Evolutionary conservation across 148 eudicot genomes (phyloP).

Genomic region (Euryodendron excelsum): DNA sequence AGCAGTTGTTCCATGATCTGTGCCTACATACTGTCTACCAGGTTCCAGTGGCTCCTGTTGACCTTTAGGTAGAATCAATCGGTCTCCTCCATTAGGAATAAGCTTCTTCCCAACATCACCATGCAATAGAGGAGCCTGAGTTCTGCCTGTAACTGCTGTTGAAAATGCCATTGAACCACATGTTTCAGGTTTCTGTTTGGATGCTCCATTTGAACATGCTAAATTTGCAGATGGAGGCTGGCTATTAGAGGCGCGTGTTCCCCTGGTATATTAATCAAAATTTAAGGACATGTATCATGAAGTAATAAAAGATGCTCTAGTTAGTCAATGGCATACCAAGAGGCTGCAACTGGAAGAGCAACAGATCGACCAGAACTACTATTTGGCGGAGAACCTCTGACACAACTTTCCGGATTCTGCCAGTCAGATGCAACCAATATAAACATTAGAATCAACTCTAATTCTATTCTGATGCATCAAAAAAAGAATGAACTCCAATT

Average conservation of each 20-base stretch:
- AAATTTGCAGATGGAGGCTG: constrained; percentile 37
- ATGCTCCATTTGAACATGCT: constrained; percentile 46
- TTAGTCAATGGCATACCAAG: constrained; percentile 46
- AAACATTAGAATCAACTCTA: too few species aligned
- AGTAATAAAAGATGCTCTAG: background rate
- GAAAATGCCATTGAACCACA: constrained; percentile 39
- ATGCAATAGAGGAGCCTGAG: constrained; percentile 24
- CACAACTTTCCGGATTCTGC: constrained; percentile 48
- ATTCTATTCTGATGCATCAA: too few species aligned
- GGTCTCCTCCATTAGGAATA: constrained; percentile 33
- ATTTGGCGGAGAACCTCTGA: constrained; percentile 57
- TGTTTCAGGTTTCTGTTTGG: constrained; percentile 53
- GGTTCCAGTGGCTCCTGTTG: constrained; percentile 32
- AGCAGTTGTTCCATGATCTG: constrained; percentile 22
- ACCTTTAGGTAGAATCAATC: constrained; percentile 22
- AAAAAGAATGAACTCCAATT: background rate
- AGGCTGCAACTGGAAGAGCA: constrained; percentile 74
- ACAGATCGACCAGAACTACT: constrained; percentile 76
- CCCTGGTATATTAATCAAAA: constrained; percentile 40
- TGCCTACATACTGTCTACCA: constrained; percentile 25
- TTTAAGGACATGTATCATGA: background rate
- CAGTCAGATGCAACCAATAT: constrained; percentile 19
- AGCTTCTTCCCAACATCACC: constrained; percentile 42
- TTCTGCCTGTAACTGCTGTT: constrained; percentile 31
- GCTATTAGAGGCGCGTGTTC: constrained; percentile 54